phyloP scores from a whole-genome alignment of 345 rosid genomes.

The Excoecaria agallocha region DNA sequence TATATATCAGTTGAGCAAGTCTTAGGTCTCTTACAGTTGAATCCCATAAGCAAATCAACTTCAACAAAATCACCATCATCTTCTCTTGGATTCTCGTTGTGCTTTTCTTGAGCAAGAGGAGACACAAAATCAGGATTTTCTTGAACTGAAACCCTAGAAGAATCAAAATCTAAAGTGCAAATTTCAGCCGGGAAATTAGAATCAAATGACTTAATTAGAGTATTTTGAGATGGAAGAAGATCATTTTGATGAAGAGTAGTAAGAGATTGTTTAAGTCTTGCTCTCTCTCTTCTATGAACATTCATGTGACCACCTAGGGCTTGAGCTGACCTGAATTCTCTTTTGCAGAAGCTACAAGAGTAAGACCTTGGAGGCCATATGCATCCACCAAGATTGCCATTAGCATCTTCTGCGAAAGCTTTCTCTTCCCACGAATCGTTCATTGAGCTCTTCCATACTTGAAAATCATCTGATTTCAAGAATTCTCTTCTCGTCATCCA shows the following conservation, averaged over 20 bases:
- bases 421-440: constrained; percentile 72
- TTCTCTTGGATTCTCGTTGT: neutral
- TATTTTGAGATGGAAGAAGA: constrained; percentile 9
- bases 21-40: constrained; percentile 38
- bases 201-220: no score
- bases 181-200: neutral
- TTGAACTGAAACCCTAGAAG: constrained; percentile 37
- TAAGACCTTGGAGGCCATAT: constrained; percentile 96
- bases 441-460: constrained; percentile 15
- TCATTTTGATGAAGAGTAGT: neutral
- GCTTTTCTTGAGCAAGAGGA: neutral
- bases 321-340: constrained; percentile 88
- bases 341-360: constrained; percentile 73
- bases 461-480: constrained; percentile 18
- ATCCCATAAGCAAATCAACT: constrained; percentile 36
- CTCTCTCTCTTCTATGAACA: constrained; percentile 89
- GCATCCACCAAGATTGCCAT: constrained; percentile 55
- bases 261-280: constrained; percentile 62
- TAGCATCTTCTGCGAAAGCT: constrained; percentile 78
- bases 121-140: constrained; percentile 17
- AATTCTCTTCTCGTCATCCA: constrained; percentile 34
- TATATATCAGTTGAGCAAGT: constrained; percentile 26
- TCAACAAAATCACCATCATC: constrained; percentile 21
- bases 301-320: constrained; percentile 97
- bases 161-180: constrained; percentile 11